Evolutionary conservation across 192 early-diverging fungal species (phyloP).

Genomic region (Geranomyces variabilis): DNA sequence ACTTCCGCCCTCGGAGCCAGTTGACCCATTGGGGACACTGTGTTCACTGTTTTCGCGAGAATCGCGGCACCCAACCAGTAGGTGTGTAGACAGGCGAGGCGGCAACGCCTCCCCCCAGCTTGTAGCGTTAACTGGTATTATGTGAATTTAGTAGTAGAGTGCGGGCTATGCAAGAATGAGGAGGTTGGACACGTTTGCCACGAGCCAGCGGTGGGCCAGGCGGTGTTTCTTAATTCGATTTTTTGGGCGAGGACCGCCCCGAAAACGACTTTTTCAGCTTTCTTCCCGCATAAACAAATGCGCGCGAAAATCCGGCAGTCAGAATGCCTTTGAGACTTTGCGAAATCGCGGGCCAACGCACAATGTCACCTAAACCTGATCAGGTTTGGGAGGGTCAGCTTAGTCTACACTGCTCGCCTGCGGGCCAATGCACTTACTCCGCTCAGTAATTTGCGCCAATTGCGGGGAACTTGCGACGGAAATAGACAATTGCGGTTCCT

Average conservation of each 20-base stretch:
- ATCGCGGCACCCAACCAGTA: too few relatives aligned
- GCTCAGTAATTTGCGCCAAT: slow-evolving; percentile 32
- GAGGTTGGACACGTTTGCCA: too few relatives aligned
- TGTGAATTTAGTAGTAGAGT: too few relatives aligned
- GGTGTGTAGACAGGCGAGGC: too few relatives aligned
- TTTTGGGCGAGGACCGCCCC: neutral
- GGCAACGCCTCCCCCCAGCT: too few relatives aligned
- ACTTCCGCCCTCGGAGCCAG: too few relatives aligned
- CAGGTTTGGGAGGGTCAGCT: neutral
- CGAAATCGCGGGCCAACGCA: slow-evolving; percentile 78
- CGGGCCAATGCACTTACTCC: slow-evolving; percentile 6
- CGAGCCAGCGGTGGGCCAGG: too few relatives aligned
- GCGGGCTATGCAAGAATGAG: too few relatives aligned
- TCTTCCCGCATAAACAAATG: slow-evolving; percentile 41
- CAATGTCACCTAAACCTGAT: slow-evolving; percentile 65
- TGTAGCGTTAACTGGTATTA: too few relatives aligned
- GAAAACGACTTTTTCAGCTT: slow-evolving; percentile 40
- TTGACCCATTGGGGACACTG: too few relatives aligned
- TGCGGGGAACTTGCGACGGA: slow-evolving; percentile 45
- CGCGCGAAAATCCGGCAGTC: slow-evolving; percentile 71
- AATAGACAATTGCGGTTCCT: slow-evolving; percentile 45
- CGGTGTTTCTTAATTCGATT: too few relatives aligned
- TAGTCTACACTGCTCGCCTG: neutral
- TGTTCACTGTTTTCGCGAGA: too few relatives aligned
- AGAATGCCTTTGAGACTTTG: slow-evolving; percentile 92